Evolutionary conservation across 306 rosid species (phyloP).

Genomic region (Begonia fuchsioides): DNA sequence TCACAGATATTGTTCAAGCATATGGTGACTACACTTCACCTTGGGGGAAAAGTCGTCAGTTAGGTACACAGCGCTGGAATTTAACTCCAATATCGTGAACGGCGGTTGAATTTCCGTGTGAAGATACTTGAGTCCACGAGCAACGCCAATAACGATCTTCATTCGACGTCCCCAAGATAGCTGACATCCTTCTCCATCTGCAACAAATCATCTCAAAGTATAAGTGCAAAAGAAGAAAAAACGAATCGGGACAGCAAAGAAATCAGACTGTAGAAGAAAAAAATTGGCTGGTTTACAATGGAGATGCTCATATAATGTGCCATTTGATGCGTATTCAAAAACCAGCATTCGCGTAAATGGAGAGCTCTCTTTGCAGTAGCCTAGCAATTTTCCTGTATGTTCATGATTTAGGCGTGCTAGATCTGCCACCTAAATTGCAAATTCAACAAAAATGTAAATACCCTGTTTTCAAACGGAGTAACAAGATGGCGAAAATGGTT

Average conservation of each 20-base stretch:
- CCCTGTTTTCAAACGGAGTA: no score
- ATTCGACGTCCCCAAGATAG: conserved; percentile 88
- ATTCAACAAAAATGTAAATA: background rate
- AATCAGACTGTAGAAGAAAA: background rate
- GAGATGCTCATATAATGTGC: conserved; percentile 78
- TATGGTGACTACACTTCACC: conserved; percentile 21
- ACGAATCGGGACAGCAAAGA: background rate
- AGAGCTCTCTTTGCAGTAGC: conserved; percentile 72
- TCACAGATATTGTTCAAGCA: no score
- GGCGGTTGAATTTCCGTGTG: conserved; percentile 92
- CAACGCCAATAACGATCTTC: conserved; percentile 75
- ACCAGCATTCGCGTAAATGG: conserved; percentile 94
- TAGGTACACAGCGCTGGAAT: conserved; percentile 85
- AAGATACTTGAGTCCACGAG: conserved; percentile 73
- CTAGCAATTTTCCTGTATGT: conserved; percentile 74
- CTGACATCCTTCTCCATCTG: conserved; percentile 74
- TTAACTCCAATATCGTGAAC: conserved; percentile 85
- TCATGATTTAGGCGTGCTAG: conserved; percentile 75
- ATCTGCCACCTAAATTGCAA: conserved; percentile 59
- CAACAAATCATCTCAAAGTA: background rate
- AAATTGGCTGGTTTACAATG: conserved; percentile 63
- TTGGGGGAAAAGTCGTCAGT: conserved; percentile 89
- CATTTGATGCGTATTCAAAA: conserved; percentile 93
- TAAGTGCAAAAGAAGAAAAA: background rate
- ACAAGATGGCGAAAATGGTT: no score